Evolutionary conservation across 106 monocot genomes (phyloP).

Genomic region (Allium cepa): DNA sequence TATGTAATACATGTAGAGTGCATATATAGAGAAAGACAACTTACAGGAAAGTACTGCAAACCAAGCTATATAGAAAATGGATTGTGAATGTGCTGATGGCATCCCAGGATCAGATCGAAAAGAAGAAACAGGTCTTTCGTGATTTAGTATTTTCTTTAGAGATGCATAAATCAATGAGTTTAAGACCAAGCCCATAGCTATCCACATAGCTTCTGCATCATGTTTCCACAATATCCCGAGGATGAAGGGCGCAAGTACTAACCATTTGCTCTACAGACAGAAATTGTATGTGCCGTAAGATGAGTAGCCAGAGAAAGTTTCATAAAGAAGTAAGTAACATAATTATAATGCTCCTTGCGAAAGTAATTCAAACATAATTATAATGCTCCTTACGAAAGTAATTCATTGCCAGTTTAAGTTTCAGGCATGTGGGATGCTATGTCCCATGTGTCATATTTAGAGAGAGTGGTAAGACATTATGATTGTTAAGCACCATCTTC

Average conservation of each 20-base stretch:
- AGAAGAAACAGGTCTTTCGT: slow-evolving; percentile 55
- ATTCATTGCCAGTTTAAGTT: too few species aligned
- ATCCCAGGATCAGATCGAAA: slow-evolving; percentile 92
- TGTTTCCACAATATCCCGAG: slow-evolving; percentile 71
- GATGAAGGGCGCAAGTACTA: slow-evolving; percentile 48
- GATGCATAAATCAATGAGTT: slow-evolving; percentile 54
- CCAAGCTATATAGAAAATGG: slow-evolving; percentile 58
- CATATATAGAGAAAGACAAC: not conserved
- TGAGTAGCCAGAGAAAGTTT: too few species aligned
- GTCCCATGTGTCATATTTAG: too few species aligned
- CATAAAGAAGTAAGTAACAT: not conserved
- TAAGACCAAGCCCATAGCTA: slow-evolving; percentile 50
- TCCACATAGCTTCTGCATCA: slow-evolving; percentile 80
- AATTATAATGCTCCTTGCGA: not conserved
- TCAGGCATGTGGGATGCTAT: too few species aligned
- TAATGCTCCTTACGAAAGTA: not conserved
- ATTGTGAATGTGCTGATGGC: slow-evolving; percentile 97
- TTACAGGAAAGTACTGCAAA: slow-evolving; percentile 63
- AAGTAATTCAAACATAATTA: not conserved
- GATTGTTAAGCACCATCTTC: too few species aligned
- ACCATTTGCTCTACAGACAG: slow-evolving; percentile 81
- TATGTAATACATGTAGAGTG: too few species aligned
- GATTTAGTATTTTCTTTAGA: slow-evolving; percentile 72
- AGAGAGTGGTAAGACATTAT: too few species aligned
- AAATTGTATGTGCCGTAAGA: not conserved